These are phyloP conservation scores for Fusarium albidum DNA, from an alignment of 2,329 filamentous ascomycete species.

Conservation along the genomic window DNA sequence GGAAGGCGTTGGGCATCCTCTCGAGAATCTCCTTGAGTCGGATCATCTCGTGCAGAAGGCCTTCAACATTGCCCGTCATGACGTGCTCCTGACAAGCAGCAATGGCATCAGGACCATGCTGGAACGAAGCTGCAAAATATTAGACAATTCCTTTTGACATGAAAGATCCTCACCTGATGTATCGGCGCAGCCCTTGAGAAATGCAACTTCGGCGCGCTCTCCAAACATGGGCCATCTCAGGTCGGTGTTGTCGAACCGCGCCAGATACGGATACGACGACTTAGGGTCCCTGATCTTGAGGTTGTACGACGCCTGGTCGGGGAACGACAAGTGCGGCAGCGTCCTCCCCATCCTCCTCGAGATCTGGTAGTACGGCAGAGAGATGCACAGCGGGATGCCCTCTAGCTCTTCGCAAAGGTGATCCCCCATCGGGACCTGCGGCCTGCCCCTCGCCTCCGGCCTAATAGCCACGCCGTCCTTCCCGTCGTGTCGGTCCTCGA, in stretches of 20 bases:
- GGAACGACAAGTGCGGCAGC: slow-evolving; percentile 61
- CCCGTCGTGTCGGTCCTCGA: slow-evolving; percentile 61
- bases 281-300: slow-evolving; percentile 57
- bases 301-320: slow-evolving; percentile 63
- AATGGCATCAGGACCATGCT: slow-evolving; percentile 60
- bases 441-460: slow-evolving; percentile 43
- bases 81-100: slow-evolving; percentile 62
- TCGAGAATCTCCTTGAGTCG: slow-evolving; percentile 62
- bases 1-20: slow-evolving; percentile 61
- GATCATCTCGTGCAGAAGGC: slow-evolving; percentile 58
- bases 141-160: not conserved
- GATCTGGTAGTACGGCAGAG: slow-evolving; percentile 59
- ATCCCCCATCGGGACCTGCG: slow-evolving; percentile 56
- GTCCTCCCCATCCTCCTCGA: slow-evolving; percentile 60
- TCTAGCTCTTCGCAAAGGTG: slow-evolving; percentile 59
- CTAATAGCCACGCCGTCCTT: slow-evolving; percentile 55
- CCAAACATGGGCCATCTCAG: slow-evolving; percentile 63
- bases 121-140: slow-evolving; percentile 49
- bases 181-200: slow-evolving; percentile 59
- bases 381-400: slow-evolving; percentile 58
- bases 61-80: slow-evolving; percentile 61
- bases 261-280: slow-evolving; percentile 59
- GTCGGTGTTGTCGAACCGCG: slow-evolving; percentile 61
- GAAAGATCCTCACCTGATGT: slow-evolving; percentile 41
- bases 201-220: slow-evolving; percentile 59